phyloP scores from a whole-genome alignment of 1,284 basidiomycete genomes.

The Moniliella sp. region DNA sequence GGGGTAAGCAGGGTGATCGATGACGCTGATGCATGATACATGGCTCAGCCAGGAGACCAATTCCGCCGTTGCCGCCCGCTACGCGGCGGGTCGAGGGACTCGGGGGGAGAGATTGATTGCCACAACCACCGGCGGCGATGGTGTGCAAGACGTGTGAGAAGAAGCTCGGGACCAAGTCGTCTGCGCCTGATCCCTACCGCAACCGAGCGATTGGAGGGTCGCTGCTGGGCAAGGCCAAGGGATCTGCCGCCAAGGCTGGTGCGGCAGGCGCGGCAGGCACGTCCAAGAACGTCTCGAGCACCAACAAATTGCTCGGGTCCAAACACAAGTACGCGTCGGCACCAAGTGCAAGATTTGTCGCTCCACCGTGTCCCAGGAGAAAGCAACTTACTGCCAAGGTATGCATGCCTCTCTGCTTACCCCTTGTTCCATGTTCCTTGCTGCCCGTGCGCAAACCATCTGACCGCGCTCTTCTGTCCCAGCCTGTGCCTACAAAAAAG shows the following conservation, averaged over 20 bases:
- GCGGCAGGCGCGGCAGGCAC: slow-evolving; percentile 2
- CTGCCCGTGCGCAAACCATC: not conserved
- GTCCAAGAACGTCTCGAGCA: slow-evolving; percentile 10
- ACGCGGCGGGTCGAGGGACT: too few species aligned
- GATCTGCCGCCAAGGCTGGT: not conserved
- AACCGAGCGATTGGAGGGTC: slow-evolving; percentile 6
- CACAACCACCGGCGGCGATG: too few species aligned
- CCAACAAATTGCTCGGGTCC: slow-evolving; percentile 3
- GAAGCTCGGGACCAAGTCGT: slow-evolving; percentile 3
- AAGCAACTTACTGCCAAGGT: slow-evolving; percentile 13
- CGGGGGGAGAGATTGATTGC: too few species aligned
- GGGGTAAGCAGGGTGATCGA: too few species aligned
- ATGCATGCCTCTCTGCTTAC: not conserved
- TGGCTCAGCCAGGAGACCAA: too few species aligned
- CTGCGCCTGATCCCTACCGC: slow-evolving; percentile 8
- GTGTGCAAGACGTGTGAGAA: slow-evolving; percentile 12
- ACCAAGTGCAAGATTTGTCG: slow-evolving; percentile 14
- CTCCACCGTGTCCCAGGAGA: slow-evolving; percentile 8
- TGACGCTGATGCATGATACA: too few species aligned
- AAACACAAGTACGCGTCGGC: slow-evolving; percentile 8
- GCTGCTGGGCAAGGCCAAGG: slow-evolving; percentile 3
- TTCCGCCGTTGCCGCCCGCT: too few species aligned
- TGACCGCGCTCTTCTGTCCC: not conserved
- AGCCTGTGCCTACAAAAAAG: slow-evolving; percentile 15
- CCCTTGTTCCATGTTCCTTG: not conserved